Evolutionary conservation across 257 asterid genomes (phyloP), one percentile per base, ranked within the genome.

Genomic region (Verbascum thapsus): DNA sequence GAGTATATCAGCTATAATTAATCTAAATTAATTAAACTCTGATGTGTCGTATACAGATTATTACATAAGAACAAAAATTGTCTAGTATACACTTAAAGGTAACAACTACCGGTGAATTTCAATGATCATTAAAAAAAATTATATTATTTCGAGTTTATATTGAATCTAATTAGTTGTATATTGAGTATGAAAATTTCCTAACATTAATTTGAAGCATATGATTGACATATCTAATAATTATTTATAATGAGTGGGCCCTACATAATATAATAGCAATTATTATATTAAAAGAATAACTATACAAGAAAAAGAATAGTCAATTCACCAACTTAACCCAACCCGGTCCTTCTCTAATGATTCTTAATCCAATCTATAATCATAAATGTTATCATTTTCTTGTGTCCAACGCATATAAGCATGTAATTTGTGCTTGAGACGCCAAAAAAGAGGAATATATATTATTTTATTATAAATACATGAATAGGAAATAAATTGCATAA

Each of bases 331-430:
- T n/a, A 20, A 3, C 2, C 38, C 16, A n/a, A 16, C 22, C 45
- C 2, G 3, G 38, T 11, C 12, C 17, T 16, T 7, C 12, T 53
- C 32, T 26, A 26, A 51, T 23, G 7, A 53, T 53, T 47, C 51
- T 23, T 64, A 53, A 64, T 58, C 49, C 52, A 38, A 42, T 58
- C 70, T 47, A n/a, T 65, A 52, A 45, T 75, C 71, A 39, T 59
- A 58, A 61, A 47, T 45, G 34, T 32, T 5, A 56, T 56, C 61
- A 58, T 60, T 22, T 40, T 23, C 51, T 63, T 38, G 49, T 6
- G 13, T n/a, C 58, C 58, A 62, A 15, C 53, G 13, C 47, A 41
- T 26, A 26, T 26, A 41, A 13, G 11, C 11, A 41, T 41, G 47
- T 9, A 41, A 5, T 41, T 41, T 11, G n/a, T 3, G 13, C 13